Evolutionary conservation across 495 filamentous ascomycete genomes (phyloP), one percentile per base, ranked within the genome.

Genomic region (Aspergillus affinis): DNA sequence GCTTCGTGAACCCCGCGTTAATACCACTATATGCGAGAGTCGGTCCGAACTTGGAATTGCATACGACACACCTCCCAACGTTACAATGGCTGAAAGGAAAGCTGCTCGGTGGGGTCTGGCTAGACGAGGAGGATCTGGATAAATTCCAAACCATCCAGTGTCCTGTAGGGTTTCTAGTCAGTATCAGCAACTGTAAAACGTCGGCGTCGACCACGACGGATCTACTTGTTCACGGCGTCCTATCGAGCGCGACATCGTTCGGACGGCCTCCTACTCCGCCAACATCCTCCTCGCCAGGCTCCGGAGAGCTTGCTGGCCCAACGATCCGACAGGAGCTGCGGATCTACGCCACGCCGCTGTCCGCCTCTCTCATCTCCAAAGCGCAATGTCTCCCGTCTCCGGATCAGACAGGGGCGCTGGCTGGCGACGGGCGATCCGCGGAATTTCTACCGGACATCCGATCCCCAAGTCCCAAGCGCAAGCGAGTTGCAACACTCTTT

Each of bases 401-500:
- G 17, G 60, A 56, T 20, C 71, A 70, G 54, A n/a, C 60, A 13
- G 65, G 67, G 29, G 52, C 48, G 29, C 17, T 51, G 49, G n/a
- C 36, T 10, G 45, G 59, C 13, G 45, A 69, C 58, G 69, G 64
- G 20, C 61, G 65, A 1, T 70, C 63, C 44, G 75, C 72, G 4
- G 67, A 78, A 19, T 79, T 80, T 45, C 69, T 80, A 20, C 76
- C 75, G 4, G 74, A 78, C 49, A 60, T 72, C 23, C 71, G 71
- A 58, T 78, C 78, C 0, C 75, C 72, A 4, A 78, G 75, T 32
- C 73, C 76, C 4, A 88, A 86, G 64, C 77, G 84, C 30, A 85
- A 82, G 66, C 78, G 78, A 45, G 77, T 84, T 20, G 78, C 75
- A 19, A 75, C 78, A 0, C 69, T 86, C 2, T 88, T 88, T 61